A percentile compares a stretch with the other conserved stretches of the same genome.
phyloP scores from a whole-genome alignment of 495 filamentous ascomycete species.

The Tuber microsphaerosporum region DNA sequence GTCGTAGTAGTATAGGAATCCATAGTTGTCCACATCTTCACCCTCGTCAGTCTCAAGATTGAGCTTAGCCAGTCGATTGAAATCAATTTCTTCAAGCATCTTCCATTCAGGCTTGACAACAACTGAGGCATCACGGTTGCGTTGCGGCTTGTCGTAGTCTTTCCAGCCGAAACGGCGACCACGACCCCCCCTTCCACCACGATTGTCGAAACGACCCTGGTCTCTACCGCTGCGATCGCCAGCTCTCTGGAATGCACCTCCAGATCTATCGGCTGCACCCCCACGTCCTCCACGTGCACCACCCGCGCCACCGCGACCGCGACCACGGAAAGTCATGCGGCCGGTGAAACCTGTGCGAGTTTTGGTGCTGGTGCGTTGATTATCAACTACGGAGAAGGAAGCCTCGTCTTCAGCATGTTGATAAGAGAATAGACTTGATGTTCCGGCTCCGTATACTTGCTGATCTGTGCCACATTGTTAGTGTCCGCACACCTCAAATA shows the following conservation, averaged over 20 bases:
- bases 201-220: constrained; percentile 46
- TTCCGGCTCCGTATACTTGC: constrained; percentile 89
- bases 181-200: constrained; percentile 48
- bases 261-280: constrained; percentile 54
- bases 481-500: constrained; percentile 8
- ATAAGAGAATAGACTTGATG: constrained; percentile 76
- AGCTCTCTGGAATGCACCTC: constrained; percentile 53
- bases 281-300: constrained; percentile 55
- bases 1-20: constrained; percentile 97
- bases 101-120: constrained; percentile 91
- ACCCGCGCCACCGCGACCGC: constrained; percentile 58
- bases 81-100: constrained; percentile 96
- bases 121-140: constrained; percentile 89
- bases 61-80: constrained; percentile 85
- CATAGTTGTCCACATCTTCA: constrained; percentile 89
- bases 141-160: constrained; percentile 95
- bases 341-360: constrained; percentile 71
- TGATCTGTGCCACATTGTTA: constrained; percentile 57
- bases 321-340: constrained; percentile 81
- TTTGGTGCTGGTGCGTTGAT: constrained; percentile 75
- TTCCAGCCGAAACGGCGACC: constrained; percentile 95
- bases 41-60: constrained; percentile 90
- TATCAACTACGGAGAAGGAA: constrained; percentile 95
- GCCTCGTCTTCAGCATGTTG: constrained; percentile 91
- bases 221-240: constrained; percentile 54